These are phyloP conservation scores for Ceratobasidium sp. DNA, from an alignment of 1,284 basidiomycete species.

Conservation along the genomic window DNA sequence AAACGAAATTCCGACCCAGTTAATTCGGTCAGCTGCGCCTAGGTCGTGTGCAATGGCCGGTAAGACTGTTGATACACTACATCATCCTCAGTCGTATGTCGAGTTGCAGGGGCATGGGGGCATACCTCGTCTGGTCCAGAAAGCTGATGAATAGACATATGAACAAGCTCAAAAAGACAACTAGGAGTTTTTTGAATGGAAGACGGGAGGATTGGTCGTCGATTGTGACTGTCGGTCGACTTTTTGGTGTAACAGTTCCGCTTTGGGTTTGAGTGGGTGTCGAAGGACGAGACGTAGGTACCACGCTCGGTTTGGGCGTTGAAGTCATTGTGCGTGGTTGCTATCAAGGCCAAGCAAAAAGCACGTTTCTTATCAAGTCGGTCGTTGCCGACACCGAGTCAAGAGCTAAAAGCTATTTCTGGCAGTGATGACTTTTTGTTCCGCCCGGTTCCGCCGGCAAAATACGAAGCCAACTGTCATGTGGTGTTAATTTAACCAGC, in stretches of 20 bases:
- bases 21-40: conserved; percentile 40
- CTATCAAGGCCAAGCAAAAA: not conserved
- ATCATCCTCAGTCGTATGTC: not conserved
- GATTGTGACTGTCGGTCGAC: conserved; percentile 21
- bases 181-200: conserved; percentile 37
- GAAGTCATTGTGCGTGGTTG: not conserved
- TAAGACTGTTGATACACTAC: conserved; percentile 34
- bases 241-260: not conserved
- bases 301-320: not conserved
- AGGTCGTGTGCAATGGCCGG: conserved; percentile 39
- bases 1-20: conserved; percentile 42
- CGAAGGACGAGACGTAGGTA: not conserved
- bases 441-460: too few relatives aligned
- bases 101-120: not conserved
- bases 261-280: conserved; percentile 12
- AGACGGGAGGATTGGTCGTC: conserved; percentile 40
- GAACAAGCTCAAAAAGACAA: conserved; percentile 36
- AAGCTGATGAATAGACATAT: conserved; percentile 39
- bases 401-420: conserved; percentile 69
- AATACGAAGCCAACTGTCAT: too few relatives aligned
- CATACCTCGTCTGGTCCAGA: conserved; percentile 37
- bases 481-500: too few relatives aligned
- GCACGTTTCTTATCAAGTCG: not conserved
- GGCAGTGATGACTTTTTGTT: too few relatives aligned
- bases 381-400: not conserved